Conservation (phyloP, 73 alveolate genomes). For the Blepharisma stoltei region DNA sequence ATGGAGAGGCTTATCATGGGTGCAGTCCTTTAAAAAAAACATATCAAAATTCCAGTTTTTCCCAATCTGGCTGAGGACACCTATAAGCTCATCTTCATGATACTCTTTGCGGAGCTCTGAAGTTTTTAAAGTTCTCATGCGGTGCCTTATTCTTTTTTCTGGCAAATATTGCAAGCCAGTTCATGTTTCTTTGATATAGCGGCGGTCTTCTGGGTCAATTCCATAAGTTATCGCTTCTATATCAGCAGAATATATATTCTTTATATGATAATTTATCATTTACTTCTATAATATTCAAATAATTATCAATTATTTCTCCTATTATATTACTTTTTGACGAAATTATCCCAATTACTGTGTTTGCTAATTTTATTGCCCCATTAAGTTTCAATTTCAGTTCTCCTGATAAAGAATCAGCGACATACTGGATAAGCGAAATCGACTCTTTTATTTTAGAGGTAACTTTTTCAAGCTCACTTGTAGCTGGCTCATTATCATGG, state of each 20-base stretch:
- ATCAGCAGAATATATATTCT: slow-evolving; percentile 2
- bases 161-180: neutral
- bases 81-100: slow-evolving; percentile 4
- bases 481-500: neutral
- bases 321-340: too few relatives aligned
- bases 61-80: neutral
- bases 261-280: too few relatives aligned
- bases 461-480: slow-evolving; percentile 9
- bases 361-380: too few relatives aligned
- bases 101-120: neutral
- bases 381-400: too few relatives aligned
- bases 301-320: too few relatives aligned
- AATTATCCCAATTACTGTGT: too few relatives aligned
- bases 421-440: neutral
- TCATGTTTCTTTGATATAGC: neutral
- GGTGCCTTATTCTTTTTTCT: too few relatives aligned
- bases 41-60: slow-evolving; percentile 25
- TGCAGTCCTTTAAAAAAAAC: slow-evolving; percentile 21
- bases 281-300: too few relatives aligned
- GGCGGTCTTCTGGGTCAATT: neutral
- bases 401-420: too few relatives aligned
- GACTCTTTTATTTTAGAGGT: neutral
- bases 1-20: slow-evolving; percentile 6
- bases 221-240: neutral
- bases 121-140: too few relatives aligned